phyloP scores from a whole-genome alignment of 805 yeast species.

The Barnettozyma botsteinii region DNA sequence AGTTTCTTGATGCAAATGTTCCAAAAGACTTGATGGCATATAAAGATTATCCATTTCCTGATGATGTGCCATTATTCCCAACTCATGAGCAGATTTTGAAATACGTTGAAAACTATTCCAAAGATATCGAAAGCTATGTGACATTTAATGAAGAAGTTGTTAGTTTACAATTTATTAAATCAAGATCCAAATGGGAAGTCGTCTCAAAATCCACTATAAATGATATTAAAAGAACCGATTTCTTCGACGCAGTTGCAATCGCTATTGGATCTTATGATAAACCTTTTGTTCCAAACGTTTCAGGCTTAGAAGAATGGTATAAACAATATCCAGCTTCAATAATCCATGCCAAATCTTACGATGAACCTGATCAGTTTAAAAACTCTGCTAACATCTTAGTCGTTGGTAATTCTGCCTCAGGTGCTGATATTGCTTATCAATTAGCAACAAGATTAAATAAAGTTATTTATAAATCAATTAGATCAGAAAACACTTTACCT shows the following conservation, averaged over 20 bases:
- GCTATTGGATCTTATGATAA: constrained; percentile 62
- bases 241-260: constrained; percentile 55
- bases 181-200: constrained; percentile 38
- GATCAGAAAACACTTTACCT: constrained; percentile 40
- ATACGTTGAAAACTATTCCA: constrained; percentile 54
- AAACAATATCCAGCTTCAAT: constrained; percentile 40
- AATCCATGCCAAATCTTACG: constrained; percentile 52
- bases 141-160: constrained; percentile 44
- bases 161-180: constrained; percentile 27
- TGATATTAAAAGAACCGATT: constrained; percentile 22
- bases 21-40: constrained; percentile 63
- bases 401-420: constrained; percentile 77
- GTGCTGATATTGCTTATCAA: constrained; percentile 66
- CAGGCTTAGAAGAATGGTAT: constrained; percentile 47
- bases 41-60: constrained; percentile 44
- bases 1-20: constrained; percentile 64
- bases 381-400: constrained; percentile 43
- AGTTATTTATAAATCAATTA: constrained; percentile 41
- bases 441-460: constrained; percentile 38
- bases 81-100: constrained; percentile 51
- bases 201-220: constrained; percentile 29
- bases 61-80: constrained; percentile 48
- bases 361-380: constrained; percentile 38
- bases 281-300: constrained; percentile 52
- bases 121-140: constrained; percentile 36